Conservation (phyloP, 148 eudicot species). For the Silene conica region DNA sequence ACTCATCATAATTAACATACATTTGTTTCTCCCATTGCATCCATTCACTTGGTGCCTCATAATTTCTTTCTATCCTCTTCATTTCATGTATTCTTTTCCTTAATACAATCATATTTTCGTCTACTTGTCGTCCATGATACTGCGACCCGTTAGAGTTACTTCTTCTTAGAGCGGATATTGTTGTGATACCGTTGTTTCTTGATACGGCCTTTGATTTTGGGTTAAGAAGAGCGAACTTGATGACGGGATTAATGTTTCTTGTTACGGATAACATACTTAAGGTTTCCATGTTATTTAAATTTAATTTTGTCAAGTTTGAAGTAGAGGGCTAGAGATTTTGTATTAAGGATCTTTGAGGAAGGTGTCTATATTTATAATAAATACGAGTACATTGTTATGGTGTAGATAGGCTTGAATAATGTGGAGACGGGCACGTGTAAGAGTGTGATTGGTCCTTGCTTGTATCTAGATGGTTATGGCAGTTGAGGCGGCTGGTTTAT, state of each 20-base stretch:
- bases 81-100: slow-evolving; percentile 47
- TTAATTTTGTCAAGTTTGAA: no score
- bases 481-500: slow-evolving; percentile 25
- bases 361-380: slow-evolving; percentile 8
- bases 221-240: slow-evolving; percentile 7
- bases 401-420: no score
- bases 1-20: slow-evolving; percentile 32
- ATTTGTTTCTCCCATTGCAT: slow-evolving; percentile 52
- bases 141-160: slow-evolving; percentile 31
- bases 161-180: slow-evolving; percentile 3
- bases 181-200: background rate
- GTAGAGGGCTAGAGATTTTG: no score
- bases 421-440: no score
- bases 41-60: slow-evolving; percentile 46
- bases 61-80: slow-evolving; percentile 35
- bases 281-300: slow-evolving; percentile 1
- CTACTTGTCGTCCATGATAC: slow-evolving; percentile 30
- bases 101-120: slow-evolving; percentile 41
- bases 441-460: no score
- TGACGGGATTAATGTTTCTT: background rate
- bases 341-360: no score
- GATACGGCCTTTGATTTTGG: background rate
- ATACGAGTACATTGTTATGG: no score
- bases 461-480: slow-evolving; percentile 16
- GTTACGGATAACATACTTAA: background rate